phyloP scores from a whole-genome alignment of 805 yeast species.

The Myxozyma nipponensis region DNA sequence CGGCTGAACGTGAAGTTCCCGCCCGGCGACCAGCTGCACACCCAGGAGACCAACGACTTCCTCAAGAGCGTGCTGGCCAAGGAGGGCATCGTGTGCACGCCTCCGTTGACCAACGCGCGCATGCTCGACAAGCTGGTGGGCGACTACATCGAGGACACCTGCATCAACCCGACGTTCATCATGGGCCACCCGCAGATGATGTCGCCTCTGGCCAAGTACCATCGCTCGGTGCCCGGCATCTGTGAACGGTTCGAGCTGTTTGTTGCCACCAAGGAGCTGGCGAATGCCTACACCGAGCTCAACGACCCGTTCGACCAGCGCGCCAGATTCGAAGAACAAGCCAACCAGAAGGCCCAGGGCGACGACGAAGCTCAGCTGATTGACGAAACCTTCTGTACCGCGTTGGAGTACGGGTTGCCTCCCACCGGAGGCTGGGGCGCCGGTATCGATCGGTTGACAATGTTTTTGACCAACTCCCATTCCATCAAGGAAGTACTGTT shows the following conservation, averaged over 20 bases:
- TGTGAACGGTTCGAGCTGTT: conserved; percentile 98
- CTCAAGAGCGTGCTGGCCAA: conserved; percentile 73
- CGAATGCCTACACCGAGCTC: conserved; percentile 97
- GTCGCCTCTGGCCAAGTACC: conserved; percentile 98
- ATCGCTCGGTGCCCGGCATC: conserved; percentile 86
- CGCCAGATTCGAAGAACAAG: conserved; percentile 96
- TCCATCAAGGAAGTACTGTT: conserved; percentile 95
- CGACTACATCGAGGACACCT: conserved; percentile 80
- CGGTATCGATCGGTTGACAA: conserved; percentile 96
- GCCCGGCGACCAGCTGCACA: conserved; percentile 90
- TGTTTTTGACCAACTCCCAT: conserved; percentile 95
- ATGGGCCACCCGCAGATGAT: conserved; percentile 99
- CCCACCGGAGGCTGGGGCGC: conserved; percentile 99
- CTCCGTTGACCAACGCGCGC: conserved; percentile 94
- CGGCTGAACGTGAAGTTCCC: conserved; percentile 85
- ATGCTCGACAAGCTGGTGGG: conserved; percentile 98
- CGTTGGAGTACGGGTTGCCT: conserved; percentile 96
- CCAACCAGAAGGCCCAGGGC: conserved; percentile 97
- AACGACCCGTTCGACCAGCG: conserved; percentile 99
- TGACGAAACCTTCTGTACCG: conserved; percentile 96
- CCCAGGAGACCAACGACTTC: conserved; percentile 88
- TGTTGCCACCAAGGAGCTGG: conserved; percentile 96
- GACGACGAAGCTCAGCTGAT: conserved; percentile 97
- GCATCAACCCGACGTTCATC: conserved; percentile 95
- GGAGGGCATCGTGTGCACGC: conserved; percentile 81